phyloP scores from a whole-genome alignment of 2,329 filamentous ascomycete species.

The Phialophora verrucosa region DNA sequence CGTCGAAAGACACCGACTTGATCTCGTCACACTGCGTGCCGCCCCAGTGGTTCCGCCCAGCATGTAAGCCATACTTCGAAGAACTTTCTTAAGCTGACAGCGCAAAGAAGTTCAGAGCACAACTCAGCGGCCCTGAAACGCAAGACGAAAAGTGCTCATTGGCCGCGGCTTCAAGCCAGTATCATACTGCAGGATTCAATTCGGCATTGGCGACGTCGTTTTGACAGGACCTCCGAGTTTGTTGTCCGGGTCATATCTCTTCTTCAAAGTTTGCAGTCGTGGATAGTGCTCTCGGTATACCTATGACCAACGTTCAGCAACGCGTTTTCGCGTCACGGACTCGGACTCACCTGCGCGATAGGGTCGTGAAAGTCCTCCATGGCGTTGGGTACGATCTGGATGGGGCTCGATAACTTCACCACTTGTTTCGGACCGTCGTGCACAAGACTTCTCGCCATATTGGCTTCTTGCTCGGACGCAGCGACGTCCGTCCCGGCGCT shows the following conservation, averaged over 20 bases:
- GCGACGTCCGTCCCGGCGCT: conserved; percentile 14
- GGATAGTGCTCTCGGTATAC: conserved; percentile 14
- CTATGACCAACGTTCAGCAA: conserved; percentile 3
- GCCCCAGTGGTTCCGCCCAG: conserved; percentile 10
- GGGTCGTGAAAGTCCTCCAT: conserved; percentile 12
- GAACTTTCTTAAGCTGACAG: conserved; percentile 13
- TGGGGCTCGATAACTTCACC: neutral
- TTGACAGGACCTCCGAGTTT: conserved; percentile 4
- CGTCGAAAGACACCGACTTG: conserved; percentile 17
- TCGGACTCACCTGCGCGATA: conserved; percentile 3
- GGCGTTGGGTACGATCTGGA: conserved; percentile 12
- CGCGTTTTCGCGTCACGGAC: neutral
- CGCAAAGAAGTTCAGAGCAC: neutral
- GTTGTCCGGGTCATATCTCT: conserved; percentile 16
- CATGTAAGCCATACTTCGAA: conserved; percentile 13
- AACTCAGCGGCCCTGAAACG: neutral
- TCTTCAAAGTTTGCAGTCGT: conserved; percentile 8
- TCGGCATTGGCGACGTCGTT: neutral
- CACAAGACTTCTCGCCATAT: conserved; percentile 10
- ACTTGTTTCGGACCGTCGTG: conserved; percentile 8
- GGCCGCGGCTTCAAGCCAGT: neutral
- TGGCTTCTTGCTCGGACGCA: neutral
- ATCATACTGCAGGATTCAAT: neutral
- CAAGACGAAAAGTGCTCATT: neutral
- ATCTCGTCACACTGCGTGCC: neutral